A percentile compares a stretch with the other conserved stretches of the same genome.
Conservation (phyloP, 2,329 filamentous ascomycete genomes). For the Microdochium paspali region DNA sequence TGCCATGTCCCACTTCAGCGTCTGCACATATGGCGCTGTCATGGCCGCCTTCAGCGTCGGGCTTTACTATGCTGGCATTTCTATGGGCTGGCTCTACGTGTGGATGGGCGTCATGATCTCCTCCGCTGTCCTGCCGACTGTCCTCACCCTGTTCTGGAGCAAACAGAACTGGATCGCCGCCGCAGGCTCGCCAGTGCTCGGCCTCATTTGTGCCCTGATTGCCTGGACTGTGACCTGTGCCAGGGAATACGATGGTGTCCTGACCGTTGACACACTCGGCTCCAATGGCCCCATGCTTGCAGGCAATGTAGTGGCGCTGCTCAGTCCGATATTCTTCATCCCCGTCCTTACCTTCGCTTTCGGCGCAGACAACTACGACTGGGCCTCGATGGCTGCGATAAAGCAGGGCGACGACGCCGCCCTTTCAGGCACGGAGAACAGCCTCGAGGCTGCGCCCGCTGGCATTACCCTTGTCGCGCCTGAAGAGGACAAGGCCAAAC, state of each 20-base stretch:
- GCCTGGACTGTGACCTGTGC: constrained; percentile 71
- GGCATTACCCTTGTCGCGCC: constrained; percentile 1
- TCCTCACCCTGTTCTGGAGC: constrained; percentile 69
- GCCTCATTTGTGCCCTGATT: constrained; percentile 55
- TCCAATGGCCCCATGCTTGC: constrained; percentile 80
- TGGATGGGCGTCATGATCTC: constrained; percentile 87
- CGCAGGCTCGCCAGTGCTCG: constrained; percentile 56
- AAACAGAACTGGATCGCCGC: constrained; percentile 37
- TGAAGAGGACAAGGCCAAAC: constrained; percentile 5
- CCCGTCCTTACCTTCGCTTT: constrained; percentile 5
- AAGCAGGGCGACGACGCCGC: constrained; percentile 6
- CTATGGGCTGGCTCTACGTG: constrained; percentile 81
- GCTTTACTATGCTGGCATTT: constrained; percentile 61
- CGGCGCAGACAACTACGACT: constrained; percentile 7
- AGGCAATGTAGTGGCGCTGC: constrained; percentile 44
- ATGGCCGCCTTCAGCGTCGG: constrained; percentile 71
- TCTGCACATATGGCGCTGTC: constrained; percentile 57
- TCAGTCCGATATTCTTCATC: constrained; percentile 10
- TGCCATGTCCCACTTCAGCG: constrained; percentile 64
- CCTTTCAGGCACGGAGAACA: not conserved
- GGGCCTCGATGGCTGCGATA: constrained; percentile 15
- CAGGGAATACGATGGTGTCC: constrained; percentile 49
- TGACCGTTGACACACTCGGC: constrained; percentile 65
- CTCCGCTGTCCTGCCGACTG: constrained; percentile 69
- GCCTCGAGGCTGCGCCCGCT: constrained; percentile 33